Evolutionary conservation across 2,329 filamentous ascomycete genomes (phyloP), one percentile per base, ranked within the genome.

Genomic region (Capronia americana): DNA sequence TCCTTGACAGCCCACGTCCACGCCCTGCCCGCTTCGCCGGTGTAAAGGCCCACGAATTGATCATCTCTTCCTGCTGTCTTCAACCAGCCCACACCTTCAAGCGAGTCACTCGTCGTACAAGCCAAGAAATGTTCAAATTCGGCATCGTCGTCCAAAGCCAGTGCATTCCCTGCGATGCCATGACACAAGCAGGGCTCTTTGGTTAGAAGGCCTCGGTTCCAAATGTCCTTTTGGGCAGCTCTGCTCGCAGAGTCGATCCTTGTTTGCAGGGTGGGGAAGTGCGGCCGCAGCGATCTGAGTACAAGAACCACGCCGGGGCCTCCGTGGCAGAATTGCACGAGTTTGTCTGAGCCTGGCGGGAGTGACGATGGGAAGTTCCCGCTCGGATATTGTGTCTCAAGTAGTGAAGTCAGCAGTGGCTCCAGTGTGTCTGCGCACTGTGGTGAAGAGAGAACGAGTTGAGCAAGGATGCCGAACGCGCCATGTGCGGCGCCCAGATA

Each of bases 401-500:
- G 79, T 11, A 92, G 74, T 10, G 81, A 80, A 0, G 81, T 79
- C 4, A 92, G 74, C 23, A 85, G 81, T 3, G 77, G 77, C 68
- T 85, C 82, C 2, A 91, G 77, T 55, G 82, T 80, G 1, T 81
- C 75, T 1, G 88, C 63, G 41, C 50, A 63, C 7, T 58, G 51
- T 17, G 64, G 65, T 2, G 48, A 41, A 7, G 70, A 73, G 46
- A 86, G 79, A 1, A 90, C 83, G 14, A 91, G 79, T 75, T 92
- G 90, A n/a, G 86, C 88, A 63, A 92, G 83, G 74, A 90, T 91
- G 4, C 90, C 88, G 28, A 91, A 85, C 12, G 86, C 83, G 7
- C 90, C 90, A 73, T 92, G 88, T 0, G 85, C 86, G 4, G 89
- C 87, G 1, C 90, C 90, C 41, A 90, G 79, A 72, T 90, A 90